These are phyloP conservation scores for Pestalotiopsis sp. DNA, from an alignment of 2,329 filamentous ascomycete genomes.

Conservation along the genomic window DNA sequence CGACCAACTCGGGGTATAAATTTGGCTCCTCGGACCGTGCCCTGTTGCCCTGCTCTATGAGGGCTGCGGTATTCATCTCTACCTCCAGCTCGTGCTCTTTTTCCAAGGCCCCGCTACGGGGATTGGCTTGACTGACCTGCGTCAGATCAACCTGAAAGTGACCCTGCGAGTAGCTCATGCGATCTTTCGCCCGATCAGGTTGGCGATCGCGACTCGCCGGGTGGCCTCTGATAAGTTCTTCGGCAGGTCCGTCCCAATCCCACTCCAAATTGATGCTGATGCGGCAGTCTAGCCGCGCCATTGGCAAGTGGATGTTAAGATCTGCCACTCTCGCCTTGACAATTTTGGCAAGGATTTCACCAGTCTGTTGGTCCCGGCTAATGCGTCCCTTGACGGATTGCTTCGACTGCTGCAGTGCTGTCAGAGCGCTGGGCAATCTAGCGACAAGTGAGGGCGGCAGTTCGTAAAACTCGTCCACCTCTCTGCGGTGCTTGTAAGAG, in stretches of 20 bases:
- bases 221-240: conserved; percentile 51
- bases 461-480: conserved; percentile 83
- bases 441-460: conserved; percentile 63
- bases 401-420: conserved; percentile 60
- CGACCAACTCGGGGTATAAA: conserved; percentile 68
- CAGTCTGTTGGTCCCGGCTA: conserved; percentile 74
- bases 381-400: conserved; percentile 69
- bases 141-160: conserved; percentile 92
- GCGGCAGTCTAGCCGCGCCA: conserved; percentile 81
- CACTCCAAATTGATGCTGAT: conserved; percentile 96
- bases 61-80: conserved; percentile 65
- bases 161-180: conserved; percentile 87
- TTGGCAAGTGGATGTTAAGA: conserved; percentile 83
- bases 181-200: conserved; percentile 80
- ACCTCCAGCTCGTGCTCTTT: conserved; percentile 84
- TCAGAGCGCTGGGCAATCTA: conserved; percentile 66
- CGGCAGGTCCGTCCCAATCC: conserved; percentile 72
- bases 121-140: conserved; percentile 68
- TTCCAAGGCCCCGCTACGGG: conserved; percentile 40
- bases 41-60: conserved; percentile 67
- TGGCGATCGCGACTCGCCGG: conserved; percentile 39
- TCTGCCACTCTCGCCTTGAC: conserved; percentile 90
- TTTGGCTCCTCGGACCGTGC: conserved; percentile 55
- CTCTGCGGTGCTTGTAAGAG: conserved; percentile 79
- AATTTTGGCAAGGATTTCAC: conserved; percentile 76